Conservation (phyloP, 169 alveolate species). For the Plasmodium ovale region DNA sequence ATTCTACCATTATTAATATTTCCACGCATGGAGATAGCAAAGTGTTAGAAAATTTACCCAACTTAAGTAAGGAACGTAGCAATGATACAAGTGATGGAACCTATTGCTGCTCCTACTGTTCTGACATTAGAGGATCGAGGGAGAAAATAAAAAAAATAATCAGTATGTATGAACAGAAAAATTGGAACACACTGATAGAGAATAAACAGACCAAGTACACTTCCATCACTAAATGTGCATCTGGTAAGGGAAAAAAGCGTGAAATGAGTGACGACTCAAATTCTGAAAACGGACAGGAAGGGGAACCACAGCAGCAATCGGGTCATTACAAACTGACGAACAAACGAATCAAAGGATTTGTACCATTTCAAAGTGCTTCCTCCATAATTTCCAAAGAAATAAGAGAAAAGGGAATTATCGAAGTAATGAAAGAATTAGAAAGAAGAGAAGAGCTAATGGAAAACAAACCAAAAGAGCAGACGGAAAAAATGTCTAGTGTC, state of each 20-base stretch:
- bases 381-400: constrained; percentile 52
- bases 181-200: neutral
- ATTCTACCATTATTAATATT: too few relatives aligned
- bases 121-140: constrained; percentile 38
- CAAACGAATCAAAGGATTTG: constrained; percentile 43
- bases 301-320: neutral
- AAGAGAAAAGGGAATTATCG: constrained; percentile 41
- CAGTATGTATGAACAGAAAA: constrained; percentile 14
- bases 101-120: constrained; percentile 62
- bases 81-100: constrained; percentile 2
- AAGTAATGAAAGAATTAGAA: constrained; percentile 74
- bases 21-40: too few relatives aligned
- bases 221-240: neutral
- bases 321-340: constrained; percentile 19
- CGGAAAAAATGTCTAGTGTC: neutral
- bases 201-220: neutral
- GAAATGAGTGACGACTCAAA: neutral
- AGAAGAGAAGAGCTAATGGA: constrained; percentile 51
- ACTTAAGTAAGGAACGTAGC: neutral
- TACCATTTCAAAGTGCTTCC: constrained; percentile 74
- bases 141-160: constrained; percentile 24
- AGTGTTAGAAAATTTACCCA: too few relatives aligned
- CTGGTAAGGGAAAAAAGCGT: constrained; percentile 6
- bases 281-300: neutral
- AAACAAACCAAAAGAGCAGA: constrained; percentile 9